These are phyloP conservation scores for Xylariaceae sp. DNA, from an alignment of 2,329 filamentous ascomycete genomes.

Conservation along the genomic window DNA sequence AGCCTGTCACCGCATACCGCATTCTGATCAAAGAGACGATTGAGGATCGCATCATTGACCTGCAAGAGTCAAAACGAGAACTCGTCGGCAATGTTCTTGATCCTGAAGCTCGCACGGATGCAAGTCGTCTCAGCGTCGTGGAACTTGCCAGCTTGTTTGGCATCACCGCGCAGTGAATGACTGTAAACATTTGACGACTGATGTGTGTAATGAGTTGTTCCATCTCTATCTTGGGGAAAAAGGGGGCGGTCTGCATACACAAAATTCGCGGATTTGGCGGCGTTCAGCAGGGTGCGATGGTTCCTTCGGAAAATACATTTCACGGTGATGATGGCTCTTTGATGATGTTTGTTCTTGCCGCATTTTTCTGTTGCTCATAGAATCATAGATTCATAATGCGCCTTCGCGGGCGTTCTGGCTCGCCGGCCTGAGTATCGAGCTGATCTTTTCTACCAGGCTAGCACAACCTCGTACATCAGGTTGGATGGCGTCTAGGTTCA, in stretches of 20 bases:
- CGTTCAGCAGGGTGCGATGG: conserved; percentile 2
- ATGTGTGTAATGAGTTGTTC: neutral
- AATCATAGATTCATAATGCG: neutral
- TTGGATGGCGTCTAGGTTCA: too few species aligned
- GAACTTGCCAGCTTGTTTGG: conserved; percentile 18
- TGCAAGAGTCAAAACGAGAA: conserved; percentile 63
- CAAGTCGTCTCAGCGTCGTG: conserved; percentile 10
- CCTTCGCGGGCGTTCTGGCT: neutral
- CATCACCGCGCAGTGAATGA: conserved; percentile 7
- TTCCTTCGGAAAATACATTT: neutral
- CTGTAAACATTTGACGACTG: neutral
- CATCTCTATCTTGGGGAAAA: neutral
- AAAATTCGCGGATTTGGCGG: conserved; percentile 4
- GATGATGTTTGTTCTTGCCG: neutral
- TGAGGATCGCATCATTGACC: conserved; percentile 64
- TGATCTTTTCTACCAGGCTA: too few species aligned
- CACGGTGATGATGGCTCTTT: neutral
- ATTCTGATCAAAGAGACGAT: conserved; percentile 62
- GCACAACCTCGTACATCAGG: too few species aligned
- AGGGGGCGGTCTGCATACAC: neutral
- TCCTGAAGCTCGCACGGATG: conserved; percentile 11
- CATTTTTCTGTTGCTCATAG: neutral
- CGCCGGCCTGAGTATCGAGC: too few species aligned
- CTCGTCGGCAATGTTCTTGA: conserved; percentile 43
- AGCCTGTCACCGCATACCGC: conserved; percentile 60